Evolutionary conservation across 192 early-diverging fungal genomes (phyloP).

Genomic region (Backusella mclennaniae): DNA sequence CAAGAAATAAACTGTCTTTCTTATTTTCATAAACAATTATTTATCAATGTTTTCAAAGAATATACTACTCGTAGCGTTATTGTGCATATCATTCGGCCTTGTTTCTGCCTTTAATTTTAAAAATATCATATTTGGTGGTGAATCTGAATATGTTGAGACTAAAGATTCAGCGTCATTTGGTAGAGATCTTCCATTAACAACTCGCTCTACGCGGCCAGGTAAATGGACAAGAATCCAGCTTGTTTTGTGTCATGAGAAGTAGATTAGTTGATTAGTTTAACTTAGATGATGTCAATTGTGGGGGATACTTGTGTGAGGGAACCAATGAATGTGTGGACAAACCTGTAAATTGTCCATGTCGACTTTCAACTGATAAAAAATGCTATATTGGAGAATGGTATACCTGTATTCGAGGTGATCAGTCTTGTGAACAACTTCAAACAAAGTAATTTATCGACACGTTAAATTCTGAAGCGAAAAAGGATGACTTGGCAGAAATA

Average conservation of each 20-base stretch:
- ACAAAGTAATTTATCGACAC: too few relatives aligned
- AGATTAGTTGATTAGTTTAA: background rate
- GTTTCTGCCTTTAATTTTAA: conserved; percentile 5
- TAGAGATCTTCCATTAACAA: background rate
- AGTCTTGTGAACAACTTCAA: background rate
- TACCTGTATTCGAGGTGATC: conserved; percentile 12
- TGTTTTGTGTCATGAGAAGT: background rate
- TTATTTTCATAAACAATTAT: background rate
- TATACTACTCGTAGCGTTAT: background rate
- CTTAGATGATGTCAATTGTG: background rate
- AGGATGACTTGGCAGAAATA: too few relatives aligned
- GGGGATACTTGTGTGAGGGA: conserved; percentile 4
- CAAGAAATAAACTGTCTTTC: background rate
- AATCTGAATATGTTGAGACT: background rate
- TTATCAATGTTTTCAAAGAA: background rate
- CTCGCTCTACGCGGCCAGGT: background rate
- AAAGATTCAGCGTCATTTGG: background rate
- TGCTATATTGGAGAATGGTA: conserved; percentile 16
- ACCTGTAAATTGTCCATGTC: conserved; percentile 13
- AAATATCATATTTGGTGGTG: background rate
- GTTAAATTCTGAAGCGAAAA: too few relatives aligned
- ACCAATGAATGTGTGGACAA: background rate
- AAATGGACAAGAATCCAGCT: background rate
- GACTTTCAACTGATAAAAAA: conserved; percentile 4
- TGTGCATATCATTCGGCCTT: background rate